Percentiles rank a stretch among this genome's conserved stretches.
phyloP scores from a whole-genome alignment of 768 basidiomycete species.

The Xerocomellus amylosporus region DNA sequence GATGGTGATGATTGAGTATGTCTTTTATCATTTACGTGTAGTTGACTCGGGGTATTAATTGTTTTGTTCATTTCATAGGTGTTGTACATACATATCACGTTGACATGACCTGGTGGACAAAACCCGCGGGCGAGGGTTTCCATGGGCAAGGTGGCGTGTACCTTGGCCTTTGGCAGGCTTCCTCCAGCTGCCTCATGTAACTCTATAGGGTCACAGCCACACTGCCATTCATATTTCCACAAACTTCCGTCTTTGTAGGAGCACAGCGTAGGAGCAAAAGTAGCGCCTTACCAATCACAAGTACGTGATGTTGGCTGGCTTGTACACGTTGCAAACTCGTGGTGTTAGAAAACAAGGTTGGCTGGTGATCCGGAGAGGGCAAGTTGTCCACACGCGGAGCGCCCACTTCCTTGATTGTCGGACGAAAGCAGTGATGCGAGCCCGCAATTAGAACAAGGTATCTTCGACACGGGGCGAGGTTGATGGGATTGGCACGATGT shows the following conservation, averaged over 20 bases:
- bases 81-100: background rate
- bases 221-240: background rate
- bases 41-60: constrained; percentile 5
- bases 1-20: constrained; percentile 50
- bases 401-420: constrained; percentile 21
- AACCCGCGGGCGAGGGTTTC: background rate
- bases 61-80: constrained; percentile 1
- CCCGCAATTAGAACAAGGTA: constrained; percentile 1
- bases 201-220: constrained; percentile 28
- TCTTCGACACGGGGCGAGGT: background rate
- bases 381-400: constrained; percentile 9
- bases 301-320: constrained; percentile 22
- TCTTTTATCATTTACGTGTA: constrained; percentile 1
- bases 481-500: constrained; percentile 2
- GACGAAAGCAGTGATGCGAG: constrained; percentile 5
- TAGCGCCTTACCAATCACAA: constrained; percentile 3
- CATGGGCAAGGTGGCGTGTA: constrained; percentile 13
- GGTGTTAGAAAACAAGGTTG: background rate
- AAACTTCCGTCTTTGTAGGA: background rate
- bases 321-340: constrained; percentile 25
- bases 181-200: constrained; percentile 19
- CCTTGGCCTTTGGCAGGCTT: constrained; percentile 22
- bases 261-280: background rate
- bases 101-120: background rate
- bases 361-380: background rate